A percentile compares a stretch with the other conserved stretches of the same genome.
phyloP scores from a whole-genome alignment of 1,284 basidiomycete species.

The Sporisorium reilianum region DNA sequence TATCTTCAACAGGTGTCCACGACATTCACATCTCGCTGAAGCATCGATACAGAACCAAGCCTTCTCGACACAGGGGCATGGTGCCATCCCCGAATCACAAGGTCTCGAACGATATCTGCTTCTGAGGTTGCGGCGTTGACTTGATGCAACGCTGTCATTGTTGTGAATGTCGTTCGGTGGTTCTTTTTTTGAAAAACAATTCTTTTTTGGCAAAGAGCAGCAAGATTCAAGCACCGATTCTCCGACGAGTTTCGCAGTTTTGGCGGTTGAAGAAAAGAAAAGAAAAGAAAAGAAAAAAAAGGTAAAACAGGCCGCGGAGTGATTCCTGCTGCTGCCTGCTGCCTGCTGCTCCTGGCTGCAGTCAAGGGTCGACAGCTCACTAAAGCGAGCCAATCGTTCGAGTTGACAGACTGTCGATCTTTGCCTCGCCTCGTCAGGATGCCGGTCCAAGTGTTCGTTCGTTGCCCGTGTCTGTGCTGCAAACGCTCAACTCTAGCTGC shows the following conservation, averaged over 20 bases:
- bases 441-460: neutral
- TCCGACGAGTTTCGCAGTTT: conserved; percentile 1
- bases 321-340: too few relatives aligned
- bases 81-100: too few relatives aligned
- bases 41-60: too few relatives aligned
- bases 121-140: neutral
- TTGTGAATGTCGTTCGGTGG: neutral
- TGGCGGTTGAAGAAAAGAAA: too few relatives aligned
- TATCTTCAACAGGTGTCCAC: too few relatives aligned
- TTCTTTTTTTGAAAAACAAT: neutral
- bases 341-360: neutral
- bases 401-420: conserved; percentile 50
- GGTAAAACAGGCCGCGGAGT: neutral
- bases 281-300: too few relatives aligned
- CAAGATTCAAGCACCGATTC: conserved; percentile 6
- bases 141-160: neutral
- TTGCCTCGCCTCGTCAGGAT: conserved; percentile 17
- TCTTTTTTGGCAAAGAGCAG: neutral
- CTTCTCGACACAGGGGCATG: too few relatives aligned
- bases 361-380: too few relatives aligned
- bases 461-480: conserved; percentile 10
- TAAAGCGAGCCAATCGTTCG: conserved; percentile 10
- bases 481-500: conserved; percentile 38
- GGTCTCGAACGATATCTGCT: neutral
- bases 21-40: too few relatives aligned